Percentiles rank a stretch among this genome's conserved stretches.
These are phyloP conservation scores for Rhodomyrtus tomentosa DNA, from an alignment of 345 rosid genomes.

Conservation along the genomic window DNA sequence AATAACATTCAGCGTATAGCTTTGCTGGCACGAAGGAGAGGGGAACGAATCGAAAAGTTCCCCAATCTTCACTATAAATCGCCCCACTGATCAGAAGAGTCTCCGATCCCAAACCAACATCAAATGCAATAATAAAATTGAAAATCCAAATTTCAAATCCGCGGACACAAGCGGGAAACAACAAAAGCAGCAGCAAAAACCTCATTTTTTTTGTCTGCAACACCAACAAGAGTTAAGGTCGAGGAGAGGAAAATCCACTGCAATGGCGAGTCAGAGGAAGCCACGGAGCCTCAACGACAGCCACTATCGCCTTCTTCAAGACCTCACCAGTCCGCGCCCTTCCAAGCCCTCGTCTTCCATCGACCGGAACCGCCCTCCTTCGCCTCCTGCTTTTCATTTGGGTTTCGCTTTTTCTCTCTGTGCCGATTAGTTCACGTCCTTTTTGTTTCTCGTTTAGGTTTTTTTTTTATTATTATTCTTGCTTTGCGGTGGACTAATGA, in stretches of 20 bases:
- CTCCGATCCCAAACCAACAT: background rate
- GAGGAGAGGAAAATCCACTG: background rate
- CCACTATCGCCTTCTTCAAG: conserved; percentile 72
- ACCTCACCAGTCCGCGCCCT: conserved; percentile 43
- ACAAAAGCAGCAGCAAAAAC: background rate
- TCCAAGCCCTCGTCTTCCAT: conserved; percentile 13
- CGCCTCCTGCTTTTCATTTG: conserved; percentile 6
- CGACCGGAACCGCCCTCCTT: background rate
- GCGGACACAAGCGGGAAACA: background rate
- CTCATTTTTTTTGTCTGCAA: background rate
- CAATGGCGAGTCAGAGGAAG: conserved; percentile 31
- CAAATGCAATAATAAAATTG: background rate
- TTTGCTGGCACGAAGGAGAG: background rate
- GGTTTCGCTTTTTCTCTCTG: conserved; percentile 3
- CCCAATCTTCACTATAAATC: background rate
- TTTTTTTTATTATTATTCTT: background rate
- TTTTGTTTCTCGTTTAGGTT: background rate
- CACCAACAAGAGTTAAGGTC: too few species aligned
- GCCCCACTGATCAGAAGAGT: background rate
- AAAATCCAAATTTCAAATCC: background rate
- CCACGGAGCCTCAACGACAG: conserved; percentile 79
- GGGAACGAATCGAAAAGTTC: background rate
- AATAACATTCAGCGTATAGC: background rate
- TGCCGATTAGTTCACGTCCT: background rate
- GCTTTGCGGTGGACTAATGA: background rate